These are phyloP conservation scores for Kwoniella heveanensis DNA, from an alignment of 768 basidiomycete genomes.

Conservation along the genomic window DNA sequence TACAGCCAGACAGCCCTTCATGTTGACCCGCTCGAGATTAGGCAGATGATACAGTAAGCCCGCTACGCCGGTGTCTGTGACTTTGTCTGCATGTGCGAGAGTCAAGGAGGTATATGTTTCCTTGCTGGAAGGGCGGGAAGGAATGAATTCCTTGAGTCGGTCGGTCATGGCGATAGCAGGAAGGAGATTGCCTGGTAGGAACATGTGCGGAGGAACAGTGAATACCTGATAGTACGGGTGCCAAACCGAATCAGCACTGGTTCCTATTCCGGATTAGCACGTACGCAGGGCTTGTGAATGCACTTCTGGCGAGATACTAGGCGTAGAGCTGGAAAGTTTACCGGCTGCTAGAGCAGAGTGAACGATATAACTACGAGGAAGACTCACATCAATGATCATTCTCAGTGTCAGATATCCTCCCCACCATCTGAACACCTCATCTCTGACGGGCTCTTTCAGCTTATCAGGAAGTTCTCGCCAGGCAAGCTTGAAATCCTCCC, in stretches of 20 bases:
- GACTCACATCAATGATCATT: constrained; percentile 35
- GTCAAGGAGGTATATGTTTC: constrained; percentile 20
- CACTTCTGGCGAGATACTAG: no score
- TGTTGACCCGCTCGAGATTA: constrained; percentile 35
- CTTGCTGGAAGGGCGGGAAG: constrained; percentile 2
- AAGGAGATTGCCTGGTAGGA: constrained; percentile 31
- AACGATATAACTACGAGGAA: no score
- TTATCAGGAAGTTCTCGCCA: constrained; percentile 39
- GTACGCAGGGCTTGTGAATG: no score
- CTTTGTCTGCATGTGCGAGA: constrained; percentile 30
- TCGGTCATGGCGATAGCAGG: constrained; percentile 27
- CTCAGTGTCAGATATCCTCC: constrained; percentile 30
- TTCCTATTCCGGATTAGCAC: no score
- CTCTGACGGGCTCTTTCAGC: constrained; percentile 36
- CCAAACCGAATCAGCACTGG: no score
- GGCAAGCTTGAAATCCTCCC: constrained; percentile 28
- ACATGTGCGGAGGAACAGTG: constrained; percentile 28
- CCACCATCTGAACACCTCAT: constrained; percentile 35
- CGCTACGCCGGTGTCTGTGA: constrained; percentile 37
- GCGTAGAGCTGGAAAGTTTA: no score
- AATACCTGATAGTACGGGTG: no score
- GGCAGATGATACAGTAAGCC: constrained; percentile 36
- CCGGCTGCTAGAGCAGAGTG: no score
- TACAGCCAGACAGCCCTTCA: constrained; percentile 39
- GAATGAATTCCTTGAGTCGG: constrained; percentile 29